phyloP scores from a whole-genome alignment of 1,284 basidiomycete genomes.

The Exobasidium rhododendri region DNA sequence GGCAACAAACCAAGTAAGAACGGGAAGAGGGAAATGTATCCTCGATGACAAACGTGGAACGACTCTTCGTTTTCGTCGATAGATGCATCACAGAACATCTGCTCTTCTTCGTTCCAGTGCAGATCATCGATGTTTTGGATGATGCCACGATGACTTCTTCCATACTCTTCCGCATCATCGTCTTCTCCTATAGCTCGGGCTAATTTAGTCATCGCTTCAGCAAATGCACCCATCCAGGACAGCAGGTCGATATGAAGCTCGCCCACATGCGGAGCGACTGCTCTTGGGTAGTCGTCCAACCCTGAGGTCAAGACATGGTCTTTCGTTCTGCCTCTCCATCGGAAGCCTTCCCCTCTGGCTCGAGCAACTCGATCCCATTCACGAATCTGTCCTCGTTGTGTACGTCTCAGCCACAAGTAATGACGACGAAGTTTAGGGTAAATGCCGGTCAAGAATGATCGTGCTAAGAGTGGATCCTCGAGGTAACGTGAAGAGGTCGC shows the following conservation, averaged over 20 bases:
- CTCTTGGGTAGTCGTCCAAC: slow-evolving; percentile 91
- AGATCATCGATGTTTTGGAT: slow-evolving; percentile 83
- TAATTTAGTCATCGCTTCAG: slow-evolving; percentile 46
- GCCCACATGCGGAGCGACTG: slow-evolving; percentile 73
- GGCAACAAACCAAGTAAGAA: slow-evolving; percentile 69
- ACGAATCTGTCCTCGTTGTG: slow-evolving; percentile 79
- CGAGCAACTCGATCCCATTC: slow-evolving; percentile 77
- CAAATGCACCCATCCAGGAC: slow-evolving; percentile 82
- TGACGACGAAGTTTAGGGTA: slow-evolving; percentile 80
- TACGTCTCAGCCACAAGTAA: slow-evolving; percentile 91
- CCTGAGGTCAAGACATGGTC: slow-evolving; percentile 86
- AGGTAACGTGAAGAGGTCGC: slow-evolving; percentile 48
- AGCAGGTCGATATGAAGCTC: slow-evolving; percentile 89
- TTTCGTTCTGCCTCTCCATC: slow-evolving; percentile 86
- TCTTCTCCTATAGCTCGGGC: slow-evolving; percentile 64
- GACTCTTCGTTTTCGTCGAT: slow-evolving; percentile 74
- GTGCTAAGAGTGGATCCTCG: slow-evolving; percentile 59
- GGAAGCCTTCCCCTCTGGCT: slow-evolving; percentile 81
- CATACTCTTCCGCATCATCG: slow-evolving; percentile 74
- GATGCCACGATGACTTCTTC: slow-evolving; percentile 73
- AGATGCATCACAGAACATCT: slow-evolving; percentile 89
- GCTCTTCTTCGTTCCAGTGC: slow-evolving; percentile 81
- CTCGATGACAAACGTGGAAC: slow-evolving; percentile 80
- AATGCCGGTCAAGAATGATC: slow-evolving; percentile 70
- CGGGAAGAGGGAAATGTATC: slow-evolving; percentile 89